Evolutionary conservation across 257 asterid genomes (phyloP), one percentile per base, ranked within the genome.

Genomic region (Salvia hispanica): DNA sequence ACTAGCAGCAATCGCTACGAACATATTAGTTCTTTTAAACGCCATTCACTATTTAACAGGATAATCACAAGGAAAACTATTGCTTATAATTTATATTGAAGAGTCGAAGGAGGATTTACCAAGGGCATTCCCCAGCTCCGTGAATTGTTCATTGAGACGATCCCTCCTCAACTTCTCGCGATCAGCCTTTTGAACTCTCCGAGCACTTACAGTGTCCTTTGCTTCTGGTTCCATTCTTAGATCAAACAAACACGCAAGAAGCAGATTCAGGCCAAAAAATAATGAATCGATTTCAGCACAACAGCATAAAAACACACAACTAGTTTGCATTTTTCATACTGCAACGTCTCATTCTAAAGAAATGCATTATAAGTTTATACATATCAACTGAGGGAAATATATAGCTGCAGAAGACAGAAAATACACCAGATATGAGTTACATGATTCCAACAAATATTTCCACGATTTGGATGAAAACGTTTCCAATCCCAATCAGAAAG

Each of bases 161-260:
- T 91, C 99, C 86, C 99, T 87, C 86, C 99, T 86, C 78, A 95
- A 75, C 74, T 82, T 91, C 83, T 91, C 99, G 14, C 98, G 96
- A 68, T 87, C 99, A 65, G 99, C 99, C 54, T 94, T 94, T 67
- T 91, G 98, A 61, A 87, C 90, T 83, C 88, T 91, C 78, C 99
- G 84, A 59, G 98, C 88, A 69, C 88, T 74, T 64, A 72, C 52
- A 64, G 91, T 64, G 75, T 84, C 91, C 78, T 76, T 91, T 7
- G 71, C 39, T 78, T 87, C 98, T 63, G 83, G 73, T 76, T 87
- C 99, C 79, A 76, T 76, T 76, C 96, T 84, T 80, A 43, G 67
- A 63, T 71, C 74, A 68, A 63, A 61, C 55, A 63, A 53, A 61
- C 36, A 63, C 36, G 54, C 57, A 5, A 14, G 25, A 62, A 69